A percentile compares a stretch with the other conserved stretches of the same genome.
Conservation (phyloP, 495 filamentous ascomycete species). For the Aspergillus indologenus region DNA sequence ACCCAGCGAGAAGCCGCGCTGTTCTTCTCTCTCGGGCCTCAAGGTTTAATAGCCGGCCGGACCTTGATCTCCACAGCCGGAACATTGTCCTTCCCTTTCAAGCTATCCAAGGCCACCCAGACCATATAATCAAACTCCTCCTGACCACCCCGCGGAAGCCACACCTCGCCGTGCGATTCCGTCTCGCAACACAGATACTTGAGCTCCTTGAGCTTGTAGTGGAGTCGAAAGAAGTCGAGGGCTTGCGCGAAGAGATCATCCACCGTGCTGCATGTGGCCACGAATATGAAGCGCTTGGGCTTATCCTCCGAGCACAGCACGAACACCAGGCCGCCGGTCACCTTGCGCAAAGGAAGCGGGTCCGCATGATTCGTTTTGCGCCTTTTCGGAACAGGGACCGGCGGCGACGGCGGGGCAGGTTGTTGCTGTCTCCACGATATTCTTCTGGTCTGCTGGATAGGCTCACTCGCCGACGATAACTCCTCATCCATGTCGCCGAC, state of each 20-base stretch:
- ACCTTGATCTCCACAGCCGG: not conserved
- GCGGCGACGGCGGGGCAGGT: not conserved
- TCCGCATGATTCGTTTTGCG: not conserved
- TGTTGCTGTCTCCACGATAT: too few relatives aligned
- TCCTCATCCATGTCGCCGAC: too few relatives aligned
- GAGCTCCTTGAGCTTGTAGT: constrained; percentile 4
- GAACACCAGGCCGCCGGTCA: not conserved
- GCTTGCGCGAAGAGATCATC: constrained; percentile 24
- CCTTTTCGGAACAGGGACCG: not conserved
- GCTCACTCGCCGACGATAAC: not conserved
- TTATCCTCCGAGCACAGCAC: not conserved
- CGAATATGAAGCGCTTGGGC: constrained; percentile 7
- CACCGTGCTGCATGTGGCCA: constrained; percentile 13
- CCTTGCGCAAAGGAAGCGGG: not conserved
- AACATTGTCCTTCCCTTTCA: not conserved
- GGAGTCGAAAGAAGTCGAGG: constrained; percentile 17
- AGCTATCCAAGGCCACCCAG: not conserved
- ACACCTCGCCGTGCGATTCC: constrained; percentile 11
- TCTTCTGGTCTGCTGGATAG: not conserved
- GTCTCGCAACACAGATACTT: constrained; percentile 21
- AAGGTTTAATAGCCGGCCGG: not conserved
- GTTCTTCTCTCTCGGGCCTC: too few relatives aligned
- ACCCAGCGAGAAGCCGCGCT: too few relatives aligned
- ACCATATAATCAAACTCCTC: not conserved
- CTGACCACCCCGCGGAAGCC: not conserved